Evolutionary conservation across 2,329 filamentous ascomycete species (phyloP).

Genomic region (Salinomyces thailandicus): DNA sequence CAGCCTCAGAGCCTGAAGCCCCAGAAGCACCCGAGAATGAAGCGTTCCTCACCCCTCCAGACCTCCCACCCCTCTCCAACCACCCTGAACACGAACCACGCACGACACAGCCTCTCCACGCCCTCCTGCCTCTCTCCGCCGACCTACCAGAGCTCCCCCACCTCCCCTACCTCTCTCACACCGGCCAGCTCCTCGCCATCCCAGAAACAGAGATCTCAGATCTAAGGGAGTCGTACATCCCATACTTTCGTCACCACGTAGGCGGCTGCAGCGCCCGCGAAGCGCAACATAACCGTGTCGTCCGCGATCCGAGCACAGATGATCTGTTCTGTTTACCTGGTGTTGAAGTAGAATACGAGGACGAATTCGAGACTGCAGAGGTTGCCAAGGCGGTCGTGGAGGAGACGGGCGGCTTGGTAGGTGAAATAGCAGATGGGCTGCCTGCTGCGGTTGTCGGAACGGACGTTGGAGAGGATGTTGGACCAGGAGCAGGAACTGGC

Average conservation of each 20-base stretch:
- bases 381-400: background rate
- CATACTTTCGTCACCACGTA: slow-evolving; percentile 50
- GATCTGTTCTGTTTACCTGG: slow-evolving; percentile 56
- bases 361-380: background rate
- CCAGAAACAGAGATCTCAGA: slow-evolving; percentile 29
- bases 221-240: slow-evolving; percentile 43
- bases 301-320: slow-evolving; percentile 31
- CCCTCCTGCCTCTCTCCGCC: slow-evolving; percentile 37
- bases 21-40: slow-evolving; percentile 16
- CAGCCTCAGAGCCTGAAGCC: slow-evolving; percentile 3
- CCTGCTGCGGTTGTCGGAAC: no score
- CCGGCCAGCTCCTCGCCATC: slow-evolving; percentile 41
- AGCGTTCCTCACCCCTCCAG: slow-evolving; percentile 27
- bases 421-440: background rate
- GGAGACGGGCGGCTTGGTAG: background rate
- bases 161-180: slow-evolving; percentile 54
- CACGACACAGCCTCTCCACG: slow-evolving; percentile 36
- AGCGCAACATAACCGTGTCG: slow-evolving; percentile 23
- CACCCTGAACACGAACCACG: slow-evolving; percentile 41
- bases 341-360: slow-evolving; percentile 16
- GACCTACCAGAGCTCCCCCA: slow-evolving; percentile 38
- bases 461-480: no score
- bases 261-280: slow-evolving; percentile 51
- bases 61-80: slow-evolving; percentile 11
- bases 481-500: no score